Base-by-base conservation (phyloP, 768 basidiomycete genomes). In the Leccinellum albellum region DNA sequence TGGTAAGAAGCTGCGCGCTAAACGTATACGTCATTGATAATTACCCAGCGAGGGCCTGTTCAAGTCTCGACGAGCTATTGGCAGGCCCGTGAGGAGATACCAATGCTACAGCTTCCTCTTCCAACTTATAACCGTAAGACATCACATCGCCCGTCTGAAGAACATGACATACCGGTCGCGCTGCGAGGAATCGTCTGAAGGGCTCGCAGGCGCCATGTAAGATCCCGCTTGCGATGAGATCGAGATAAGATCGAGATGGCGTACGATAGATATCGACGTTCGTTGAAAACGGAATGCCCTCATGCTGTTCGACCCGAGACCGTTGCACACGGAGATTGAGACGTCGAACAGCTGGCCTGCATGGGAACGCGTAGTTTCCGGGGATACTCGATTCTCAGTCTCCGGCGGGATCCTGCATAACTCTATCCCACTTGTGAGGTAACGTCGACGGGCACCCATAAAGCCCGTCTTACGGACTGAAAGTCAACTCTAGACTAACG, bases 201-300 rank as follows among this genome's bases (percentile, higher is more conserved):
- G 61, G 0, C 56, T 73, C 20, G 60, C 51, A 2, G 21, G 46
- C 17, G 70, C 3, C 40, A 73, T 10, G 20, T 50, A 70, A 15
- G 59, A 69, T 42, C 72, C 68, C 1, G 55, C 50, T 12, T 71
- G 70, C 6, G 20, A 23, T 14, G n/a, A 40, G 20, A 15, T 45
- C 21, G 14, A 45, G 44, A 45, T 9, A 21, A 21, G 15, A 32
- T 6, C 15, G 31, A 51, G 13, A 10, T 35, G 21, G 6, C 8
- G 17, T n/a, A 51, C 10, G 17, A 23, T 5, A 17, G 6, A 42
- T n/a, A 17, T 5, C 12, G 17, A n/a, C 17, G 2, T 13, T 13
- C 33, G 33, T 20, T 21, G 51, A 14, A 42, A 51, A 37, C 13
- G 57, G 57, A 32, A 51, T 20, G 54, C 50, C 24, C 31, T 58